phyloP scores from a whole-genome alignment of 495 filamentous ascomycete species.

The Pseudoneurospora amorphoporcata region DNA sequence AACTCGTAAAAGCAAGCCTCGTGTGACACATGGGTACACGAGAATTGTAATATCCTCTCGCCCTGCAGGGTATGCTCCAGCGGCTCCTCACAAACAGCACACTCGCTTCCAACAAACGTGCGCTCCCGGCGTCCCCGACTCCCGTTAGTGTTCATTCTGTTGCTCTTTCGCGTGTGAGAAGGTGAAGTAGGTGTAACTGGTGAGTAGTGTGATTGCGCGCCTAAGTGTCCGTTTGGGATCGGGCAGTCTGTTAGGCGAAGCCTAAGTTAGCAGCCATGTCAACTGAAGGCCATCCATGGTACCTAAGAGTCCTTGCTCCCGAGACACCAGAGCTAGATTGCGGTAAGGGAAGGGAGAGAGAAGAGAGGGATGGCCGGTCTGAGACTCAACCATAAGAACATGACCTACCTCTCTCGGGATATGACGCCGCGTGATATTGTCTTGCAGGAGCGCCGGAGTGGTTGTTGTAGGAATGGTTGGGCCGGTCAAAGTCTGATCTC shows the following conservation, averaged over 20 bases:
- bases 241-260: slow-evolving; percentile 23
- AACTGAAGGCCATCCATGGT: slow-evolving; percentile 4
- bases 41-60: slow-evolving; percentile 91
- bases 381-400: neutral
- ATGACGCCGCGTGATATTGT: slow-evolving; percentile 19
- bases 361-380: neutral
- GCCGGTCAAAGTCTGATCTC: slow-evolving; percentile 25
- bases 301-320: neutral
- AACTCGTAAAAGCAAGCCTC: slow-evolving; percentile 99
- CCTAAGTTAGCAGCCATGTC: neutral
- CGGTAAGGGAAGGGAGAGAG: neutral
- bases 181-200: slow-evolving; percentile 29
- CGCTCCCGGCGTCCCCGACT: slow-evolving; percentile 76
- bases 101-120: slow-evolving; percentile 91
- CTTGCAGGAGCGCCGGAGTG: slow-evolving; percentile 16
- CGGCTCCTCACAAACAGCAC: slow-evolving; percentile 94
- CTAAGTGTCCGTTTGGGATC: slow-evolving; percentile 26
- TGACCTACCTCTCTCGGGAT: slow-evolving; percentile 38
- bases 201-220: slow-evolving; percentile 36
- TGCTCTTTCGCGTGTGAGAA: slow-evolving; percentile 27
- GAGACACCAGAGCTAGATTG: neutral
- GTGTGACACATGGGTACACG: slow-evolving; percentile 90
- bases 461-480: slow-evolving; percentile 17
- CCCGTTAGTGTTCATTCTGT: slow-evolving; percentile 69
- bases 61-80: slow-evolving; percentile 93